Base-by-base conservation (phyloP, 2,329 filamentous ascomycete genomes). In the Orbilia ellipsospora region DNA sequence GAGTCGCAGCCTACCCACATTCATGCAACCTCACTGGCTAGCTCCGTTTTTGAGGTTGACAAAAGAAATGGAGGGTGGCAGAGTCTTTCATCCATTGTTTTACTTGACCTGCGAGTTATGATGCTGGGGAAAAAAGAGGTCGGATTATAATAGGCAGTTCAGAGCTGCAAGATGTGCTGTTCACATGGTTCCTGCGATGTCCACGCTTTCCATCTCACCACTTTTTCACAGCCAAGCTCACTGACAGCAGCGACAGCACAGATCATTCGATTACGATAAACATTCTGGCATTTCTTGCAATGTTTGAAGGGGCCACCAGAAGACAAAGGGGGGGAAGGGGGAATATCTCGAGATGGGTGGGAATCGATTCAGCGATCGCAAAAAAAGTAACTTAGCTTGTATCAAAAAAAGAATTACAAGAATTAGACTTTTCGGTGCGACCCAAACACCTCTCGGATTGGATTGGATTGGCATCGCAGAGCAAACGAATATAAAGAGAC, bases 161-260 rank as follows among this genome's bases (percentile, higher is more conserved):
- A 16, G 20, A 52, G 48, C 67, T 74, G 70, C 70, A 74, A 68
- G 70, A 74, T 74, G 70, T 63, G 70, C 70, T 74, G 70, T 74
- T 56, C 63, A 59, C 57, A 56, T 70, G 57, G 65, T 36, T 48
- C 15, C 36, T 45, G 44, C 42, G 31, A 13, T 16, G 45, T 60
- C 51, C 20, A 44, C 67, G 44, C 44, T 12, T 28, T 20, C 55
- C 52, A 62, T 69, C 45, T n/a, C 59, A 31, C 12, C 8, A 15
- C 15, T 59, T n/a, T 28, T 20, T 52, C 26, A 48, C 44, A 48
- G 48, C 31, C 31, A 36, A 36, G 31, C 6, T 36, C 31, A 36
- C 31, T 36, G 31, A 36, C 31, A 36, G 31, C 31, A 36, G 10
- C 31, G 8, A 36, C 31, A 36, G 31, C 31, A 36, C 31, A 36